Evolutionary conservation across 495 filamentous ascomycete genomes (phyloP), one percentile per base, ranked within the genome.

Genomic region (Penicillium lagena): DNA sequence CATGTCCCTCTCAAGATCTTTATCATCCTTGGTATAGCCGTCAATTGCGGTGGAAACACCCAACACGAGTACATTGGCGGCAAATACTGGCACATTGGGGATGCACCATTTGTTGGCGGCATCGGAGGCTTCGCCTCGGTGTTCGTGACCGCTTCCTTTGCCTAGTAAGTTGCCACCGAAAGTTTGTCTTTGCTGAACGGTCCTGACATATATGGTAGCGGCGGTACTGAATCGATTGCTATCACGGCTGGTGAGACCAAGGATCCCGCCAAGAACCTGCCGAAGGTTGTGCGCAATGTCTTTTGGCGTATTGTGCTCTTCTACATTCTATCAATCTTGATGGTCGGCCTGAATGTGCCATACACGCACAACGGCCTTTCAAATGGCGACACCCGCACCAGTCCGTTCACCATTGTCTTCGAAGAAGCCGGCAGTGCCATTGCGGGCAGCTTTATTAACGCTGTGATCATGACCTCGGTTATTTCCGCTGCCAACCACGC

Each of bases 181-280:
- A 22, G 22, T 12, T 9, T 13, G 11, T n/a, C 14, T 8, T 13
- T n/a, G 31, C 1, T 27, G 15, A 29, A 6, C 5, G 1, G 40
- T 15, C 9, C 9, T 34, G 32, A 34, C 10, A 34, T 12, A 3
- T 14, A 30, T 46, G 32, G 52, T 54, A 70, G 63, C 49, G 76
- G 74, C 28, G 76, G 76, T 28, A 78, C 75, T 12, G 76, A 80
- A 50, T 75, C 71, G 12, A 77, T 80, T 45, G 75, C 75, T 35
- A 71, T 79, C 37, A 77, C 76, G 1, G 76, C 76, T 2, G 76
- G 75, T 7, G 76, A 73, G 49, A 77, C 73, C 17, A 71, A 71
- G 39, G 57, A 75, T 47, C 73, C 73, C 1, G 59, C 71, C 9
- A 62, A 66, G 43, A 72, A 50, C 28, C 55, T 75, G 46, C 73